Evolutionary conservation across 2,329 filamentous ascomycete genomes (phyloP).

Genomic region (Amylocarpus encephaloides): DNA sequence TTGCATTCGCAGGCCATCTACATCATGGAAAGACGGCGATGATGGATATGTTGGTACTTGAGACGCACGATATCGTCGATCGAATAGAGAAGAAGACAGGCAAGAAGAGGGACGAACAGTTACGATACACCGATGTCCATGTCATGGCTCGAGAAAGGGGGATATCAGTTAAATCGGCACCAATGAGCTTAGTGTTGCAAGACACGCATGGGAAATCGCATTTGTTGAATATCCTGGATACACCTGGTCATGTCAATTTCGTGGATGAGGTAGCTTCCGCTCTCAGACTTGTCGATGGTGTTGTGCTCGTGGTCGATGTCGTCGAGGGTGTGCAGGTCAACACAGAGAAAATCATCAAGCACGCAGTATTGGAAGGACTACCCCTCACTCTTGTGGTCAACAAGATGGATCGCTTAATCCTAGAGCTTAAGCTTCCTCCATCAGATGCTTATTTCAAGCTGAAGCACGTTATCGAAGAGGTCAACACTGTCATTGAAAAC

Average conservation of each 20-base stretch:
- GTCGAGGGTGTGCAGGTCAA: constrained; percentile 99
- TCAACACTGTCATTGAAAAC: constrained; percentile 92
- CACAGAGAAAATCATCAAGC: constrained; percentile 94
- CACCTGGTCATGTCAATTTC: constrained; percentile 96
- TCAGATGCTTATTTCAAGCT: constrained; percentile 98
- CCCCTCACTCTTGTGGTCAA: constrained; percentile 89
- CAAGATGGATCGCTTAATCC: constrained; percentile 92
- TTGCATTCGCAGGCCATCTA: constrained; percentile 85
- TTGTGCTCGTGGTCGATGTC: constrained; percentile 90
- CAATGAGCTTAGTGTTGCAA: constrained; percentile 89
- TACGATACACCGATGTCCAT: constrained; percentile 92
- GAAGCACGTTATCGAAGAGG: constrained; percentile 96
- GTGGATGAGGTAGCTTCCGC: constrained; percentile 93
- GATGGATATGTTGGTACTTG: constrained; percentile 95
- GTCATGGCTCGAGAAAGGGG: constrained; percentile 83
- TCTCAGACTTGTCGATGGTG: constrained; percentile 79
- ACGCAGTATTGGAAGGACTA: constrained; percentile 83
- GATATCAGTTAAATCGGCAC: constrained; percentile 83
- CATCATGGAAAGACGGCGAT: constrained; percentile 98
- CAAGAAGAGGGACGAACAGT: constrained; percentile 76
- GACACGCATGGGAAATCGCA: constrained; percentile 91
- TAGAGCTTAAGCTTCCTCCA: constrained; percentile 90
- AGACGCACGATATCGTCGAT: constrained; percentile 83
- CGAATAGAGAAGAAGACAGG: constrained; percentile 75
- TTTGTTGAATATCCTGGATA: constrained; percentile 90